These are phyloP conservation scores for Lunasporangiospora selenospora DNA, from an alignment of 192 early-diverging fungal species.

Conservation along the genomic window DNA sequence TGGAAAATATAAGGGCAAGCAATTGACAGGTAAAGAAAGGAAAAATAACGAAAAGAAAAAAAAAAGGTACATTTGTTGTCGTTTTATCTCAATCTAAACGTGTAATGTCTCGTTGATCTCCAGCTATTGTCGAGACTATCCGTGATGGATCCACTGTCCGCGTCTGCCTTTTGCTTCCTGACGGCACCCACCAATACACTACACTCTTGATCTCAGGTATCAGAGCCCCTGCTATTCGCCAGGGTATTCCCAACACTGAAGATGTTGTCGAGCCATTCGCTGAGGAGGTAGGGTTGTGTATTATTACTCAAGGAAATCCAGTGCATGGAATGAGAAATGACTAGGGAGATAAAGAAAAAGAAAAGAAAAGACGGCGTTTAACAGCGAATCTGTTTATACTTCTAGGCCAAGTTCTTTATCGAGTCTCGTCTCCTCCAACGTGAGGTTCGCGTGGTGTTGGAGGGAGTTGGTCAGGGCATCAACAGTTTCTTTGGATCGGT, in stretches of 20 bases:
- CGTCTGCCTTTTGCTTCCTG: slow-evolving; percentile 70
- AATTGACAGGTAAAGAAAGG: slow-evolving; percentile 79
- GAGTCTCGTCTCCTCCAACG: slow-evolving; percentile 91
- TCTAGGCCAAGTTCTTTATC: slow-evolving; percentile 84
- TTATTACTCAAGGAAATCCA: no score
- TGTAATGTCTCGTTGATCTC: no score
- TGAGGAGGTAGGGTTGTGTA: slow-evolving; percentile 76
- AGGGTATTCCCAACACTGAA: slow-evolving; percentile 70
- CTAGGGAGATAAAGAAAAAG: no score
- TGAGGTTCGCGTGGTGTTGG: slow-evolving; percentile 85
- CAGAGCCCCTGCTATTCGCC: slow-evolving; percentile 82
- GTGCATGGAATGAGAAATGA: no score
- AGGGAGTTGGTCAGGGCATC: slow-evolving; percentile 69
- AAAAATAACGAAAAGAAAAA: no score
- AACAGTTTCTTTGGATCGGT: slow-evolving; percentile 82
- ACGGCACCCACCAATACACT: slow-evolving; percentile 71
- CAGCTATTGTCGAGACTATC: slow-evolving; percentile 93
- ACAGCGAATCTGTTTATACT: no score
- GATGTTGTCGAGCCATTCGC: slow-evolving; percentile 88
- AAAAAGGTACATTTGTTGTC: no score
- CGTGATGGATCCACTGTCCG: slow-evolving; percentile 89
- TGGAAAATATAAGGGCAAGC: slow-evolving; percentile 79
- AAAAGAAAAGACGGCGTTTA: no score
- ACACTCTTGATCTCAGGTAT: slow-evolving; percentile 85
- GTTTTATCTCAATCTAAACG: no score